Percentiles rank a stretch among this genome's conserved stretches.
Conservation (phyloP, 2,329 filamentous ascomycete species). For the Venturia effusa region DNA sequence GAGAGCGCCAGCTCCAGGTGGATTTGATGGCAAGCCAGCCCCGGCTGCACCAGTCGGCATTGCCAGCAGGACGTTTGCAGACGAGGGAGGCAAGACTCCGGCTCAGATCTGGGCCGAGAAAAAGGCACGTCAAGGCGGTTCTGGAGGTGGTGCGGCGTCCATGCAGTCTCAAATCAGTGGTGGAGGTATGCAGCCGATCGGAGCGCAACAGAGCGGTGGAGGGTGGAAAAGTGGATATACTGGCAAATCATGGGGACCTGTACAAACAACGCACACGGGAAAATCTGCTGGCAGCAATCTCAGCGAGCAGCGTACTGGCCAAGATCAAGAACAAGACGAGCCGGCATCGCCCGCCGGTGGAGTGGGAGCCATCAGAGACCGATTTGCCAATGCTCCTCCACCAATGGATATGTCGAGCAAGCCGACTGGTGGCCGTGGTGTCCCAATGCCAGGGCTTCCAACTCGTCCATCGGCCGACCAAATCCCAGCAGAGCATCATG, state of each 20-base stretch:
- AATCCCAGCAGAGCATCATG: constrained; percentile 44
- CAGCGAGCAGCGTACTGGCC: constrained; percentile 54
- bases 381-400: constrained; percentile 54
- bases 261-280: constrained; percentile 63
- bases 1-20: constrained; percentile 71
- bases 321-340: constrained; percentile 38
- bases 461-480: constrained; percentile 40
- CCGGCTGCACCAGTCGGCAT: constrained; percentile 58
- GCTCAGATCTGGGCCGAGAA: constrained; percentile 97
- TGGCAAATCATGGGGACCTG: constrained; percentile 82
- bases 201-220: constrained; percentile 60
- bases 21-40: constrained; percentile 50
- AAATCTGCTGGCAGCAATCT: constrained; percentile 45
- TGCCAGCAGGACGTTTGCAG: constrained; percentile 87
- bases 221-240: constrained; percentile 88
- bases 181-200: constrained; percentile 36
- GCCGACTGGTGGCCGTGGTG: constrained; percentile 54
- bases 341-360: constrained; percentile 50
- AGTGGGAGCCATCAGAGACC: constrained; percentile 66
- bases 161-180: constrained; percentile 19
- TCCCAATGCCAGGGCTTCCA: constrained; percentile 69
- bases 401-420: constrained; percentile 58
- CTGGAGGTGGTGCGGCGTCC: constrained; percentile 25
- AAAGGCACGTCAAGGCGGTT: constrained; percentile 66
- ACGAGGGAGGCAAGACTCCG: constrained; percentile 89